A percentile compares a stretch with the other conserved stretches of the same genome.
Evolutionary conservation across 202 grass and related monocot species (phyloP).

Genomic region (Sporobolus alterniflorus): DNA sequence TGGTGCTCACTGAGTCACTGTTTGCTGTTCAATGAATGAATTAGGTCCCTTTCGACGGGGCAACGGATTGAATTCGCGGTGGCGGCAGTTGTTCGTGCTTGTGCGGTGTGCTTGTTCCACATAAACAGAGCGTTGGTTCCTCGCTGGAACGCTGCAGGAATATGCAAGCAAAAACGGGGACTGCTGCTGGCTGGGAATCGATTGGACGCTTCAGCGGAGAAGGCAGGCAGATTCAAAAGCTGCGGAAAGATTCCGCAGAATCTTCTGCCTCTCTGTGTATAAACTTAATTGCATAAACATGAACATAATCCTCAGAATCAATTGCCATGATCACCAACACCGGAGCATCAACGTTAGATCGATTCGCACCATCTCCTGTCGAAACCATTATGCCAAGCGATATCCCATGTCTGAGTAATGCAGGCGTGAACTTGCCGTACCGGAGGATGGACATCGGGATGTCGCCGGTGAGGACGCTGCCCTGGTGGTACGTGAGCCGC

Average conservation of each 20-base stretch:
- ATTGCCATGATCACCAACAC: too few species aligned
- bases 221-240: neutral
- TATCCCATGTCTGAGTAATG: too few species aligned
- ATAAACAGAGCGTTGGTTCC: neutral
- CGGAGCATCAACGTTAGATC: too few species aligned
- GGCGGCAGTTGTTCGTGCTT: neutral
- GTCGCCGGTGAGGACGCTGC: conserved; percentile 65
- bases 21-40: conserved; percentile 24
- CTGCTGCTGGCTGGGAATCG: conserved; percentile 23
- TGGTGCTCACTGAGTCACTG: conserved; percentile 10
- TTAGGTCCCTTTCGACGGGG: neutral
- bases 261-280: neutral
- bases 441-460: conserved; percentile 72
- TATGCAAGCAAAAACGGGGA: conserved; percentile 5
- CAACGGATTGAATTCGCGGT: conserved; percentile 24
- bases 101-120: neutral
- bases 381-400: too few species aligned
- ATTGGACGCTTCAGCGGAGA: conserved; percentile 23
- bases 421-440: conserved; percentile 73
- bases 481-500: conserved; percentile 75
- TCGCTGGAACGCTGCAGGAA: neutral
- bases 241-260: neutral
- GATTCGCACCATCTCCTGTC: too few species aligned
- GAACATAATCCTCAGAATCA: neutral
- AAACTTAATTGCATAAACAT: too few species aligned